Base-by-base conservation (phyloP, 306 rosid species). In the Comarum palustre region DNA sequence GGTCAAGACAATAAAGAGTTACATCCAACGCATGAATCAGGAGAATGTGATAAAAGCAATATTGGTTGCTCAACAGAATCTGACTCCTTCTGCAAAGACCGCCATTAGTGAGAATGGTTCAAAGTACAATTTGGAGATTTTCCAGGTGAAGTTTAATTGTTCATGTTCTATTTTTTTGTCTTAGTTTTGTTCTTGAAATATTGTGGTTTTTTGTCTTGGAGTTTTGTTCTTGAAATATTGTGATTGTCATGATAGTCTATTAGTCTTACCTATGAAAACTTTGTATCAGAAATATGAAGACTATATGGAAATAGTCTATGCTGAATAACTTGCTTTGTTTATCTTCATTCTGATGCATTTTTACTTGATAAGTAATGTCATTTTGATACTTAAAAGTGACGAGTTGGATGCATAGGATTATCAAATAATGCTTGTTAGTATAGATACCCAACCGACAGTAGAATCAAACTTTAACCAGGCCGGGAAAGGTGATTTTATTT, bases 11-110 rank as follows among this genome's bases (percentile, higher is more conserved):
- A 68, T 90, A 80, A 84, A 78, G 80, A 85, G 85, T 19, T 93
- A 85, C 62, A 66, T 75, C 3, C 78, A 77, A 4, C 94, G 96
- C 43, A 89, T 89, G 97, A 86, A 86, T 68, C 73, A 88, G 0
- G 94, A 87, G 57, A 91, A 86, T 36, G 98, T 89, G 55, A 68
- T 6, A 75, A 79, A 87, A 43, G 90, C 97, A 65, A 80, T 89
- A 60, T 72, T 93, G 66, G 92, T 93, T 48, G 80, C 70, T 43
- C 94, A 87, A 71, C 80, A 75, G 52, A 87, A 80, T 32, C 84
- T 89, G 70, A 89, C 96, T 22, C 79, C 90, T 2, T 78, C 75
- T 45, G 94, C 96, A 7, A 72, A 73, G 41, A 79, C 67, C 6
- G 73, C 74, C 72, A 20, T 89, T 29, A 58, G 74, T 66, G 91